Percentiles rank a stretch among this genome's conserved stretches.
phyloP scores from a whole-genome alignment of 192 early-diverging fungal species.

The Thamnidium elegans region DNA sequence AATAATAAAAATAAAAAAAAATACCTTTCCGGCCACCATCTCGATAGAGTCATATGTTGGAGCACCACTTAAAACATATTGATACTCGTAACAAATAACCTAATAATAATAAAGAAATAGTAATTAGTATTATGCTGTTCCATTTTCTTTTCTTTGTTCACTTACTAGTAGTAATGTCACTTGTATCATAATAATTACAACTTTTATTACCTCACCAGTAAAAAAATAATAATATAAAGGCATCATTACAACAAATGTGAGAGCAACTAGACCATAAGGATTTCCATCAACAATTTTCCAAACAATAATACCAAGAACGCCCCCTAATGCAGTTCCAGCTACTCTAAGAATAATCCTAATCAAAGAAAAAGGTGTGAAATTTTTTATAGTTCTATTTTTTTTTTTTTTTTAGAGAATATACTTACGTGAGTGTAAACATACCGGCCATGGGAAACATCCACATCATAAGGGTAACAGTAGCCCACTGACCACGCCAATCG shows the following conservation, averaged over 20 bases:
- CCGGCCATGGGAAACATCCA: conserved; percentile 35
- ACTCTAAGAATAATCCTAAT: conserved; percentile 24
- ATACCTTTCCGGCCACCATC: conserved; percentile 33
- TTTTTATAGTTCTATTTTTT: too few relatives aligned
- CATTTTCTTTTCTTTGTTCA: not conserved
- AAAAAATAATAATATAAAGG: conserved; percentile 29
- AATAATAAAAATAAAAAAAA: too few relatives aligned
- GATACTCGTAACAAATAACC: conserved; percentile 28
- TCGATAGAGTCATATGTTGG: conserved; percentile 16
- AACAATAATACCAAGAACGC: conserved; percentile 24
- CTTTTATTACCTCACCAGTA: conserved; percentile 6
- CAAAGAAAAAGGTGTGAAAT: not conserved
- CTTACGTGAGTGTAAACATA: conserved; percentile 32
- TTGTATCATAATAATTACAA: conserved; percentile 20
- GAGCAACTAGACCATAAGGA: conserved; percentile 29
- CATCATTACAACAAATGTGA: conserved; percentile 27
- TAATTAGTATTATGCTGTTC: not conserved
- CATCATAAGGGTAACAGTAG: conserved; percentile 31
- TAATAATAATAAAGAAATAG: not conserved
- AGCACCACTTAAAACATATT: conserved; percentile 3
- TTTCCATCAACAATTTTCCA: conserved; percentile 35
- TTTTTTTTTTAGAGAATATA: not conserved
- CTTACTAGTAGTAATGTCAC: conserved; percentile 24
- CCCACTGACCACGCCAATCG: conserved; percentile 36
- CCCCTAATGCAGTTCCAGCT: conserved; percentile 21